Evolutionary conservation across 352 stramenopile species (phyloP), one percentile per base, ranked within the genome.

Genomic region (Globisporangium abappressorium): DNA sequence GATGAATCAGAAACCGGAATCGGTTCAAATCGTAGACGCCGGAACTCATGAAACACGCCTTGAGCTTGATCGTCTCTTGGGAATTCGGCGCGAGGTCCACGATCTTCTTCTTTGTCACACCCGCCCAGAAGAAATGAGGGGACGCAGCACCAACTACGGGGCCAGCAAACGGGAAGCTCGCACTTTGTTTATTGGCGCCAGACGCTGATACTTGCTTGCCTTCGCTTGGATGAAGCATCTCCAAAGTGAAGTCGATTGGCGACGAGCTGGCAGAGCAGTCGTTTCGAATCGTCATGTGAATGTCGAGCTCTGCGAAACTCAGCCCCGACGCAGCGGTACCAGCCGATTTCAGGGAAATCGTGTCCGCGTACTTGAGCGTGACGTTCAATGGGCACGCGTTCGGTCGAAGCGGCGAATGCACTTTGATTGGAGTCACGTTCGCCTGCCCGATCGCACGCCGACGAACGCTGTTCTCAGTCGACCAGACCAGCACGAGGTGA

Each of bases 21-120:
- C 84, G 85, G 65, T 96, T 96, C 15, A 96, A 66, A 64, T 96
- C 87, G 73, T 92, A 96, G 34, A 95, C 77, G 12, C 88, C 88
- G 2, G 88, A 67, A 22, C 70, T 73, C 59, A 87, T 76, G 54
- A 96, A 96, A 57, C 85, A 93, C 28, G 88, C 88, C 34, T 81
- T 83, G 22, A 96, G 69, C 33, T 78, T 75, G 64, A 96, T 80
- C 49, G 77, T 72, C 24, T 80, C 70, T 12, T 65, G 64, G 7
- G 69, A 75, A 34, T 77, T 83, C 3, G 88, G 81, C 28, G 75
- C 58, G 53, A 94, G 85, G n/a, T 72, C 68, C 11, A 51, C 57
- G 30, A 94, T 61, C 9, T 71, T 84, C 65, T 94, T 93, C 67
- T 87, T 93, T 22, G 85, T 94, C 34, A 89, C 68, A 9, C 87